Evolutionary conservation across 352 stramenopile genomes (phyloP), one percentile per base, ranked within the genome.

Genomic region (Phytophthora europaea): DNA sequence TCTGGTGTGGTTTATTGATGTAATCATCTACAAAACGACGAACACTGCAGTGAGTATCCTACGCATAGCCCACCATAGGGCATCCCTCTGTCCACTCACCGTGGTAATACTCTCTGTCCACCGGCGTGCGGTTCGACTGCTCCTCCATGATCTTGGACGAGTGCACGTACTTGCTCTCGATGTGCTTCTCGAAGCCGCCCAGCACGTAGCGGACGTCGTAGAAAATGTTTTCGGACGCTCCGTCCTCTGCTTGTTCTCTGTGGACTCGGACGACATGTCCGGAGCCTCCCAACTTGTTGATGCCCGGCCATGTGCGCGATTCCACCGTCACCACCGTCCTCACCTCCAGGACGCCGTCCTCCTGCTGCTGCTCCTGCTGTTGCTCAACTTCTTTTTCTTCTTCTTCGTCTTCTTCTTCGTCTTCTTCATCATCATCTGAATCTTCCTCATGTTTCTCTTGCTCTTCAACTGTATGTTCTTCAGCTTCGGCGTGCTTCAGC

Each of bases 171-270:
- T 94, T 75, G 36, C 82, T 82, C 43, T 87, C 85, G 31, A 97
- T 85, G 7, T 80, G 80, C 54, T 89, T 87, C 56, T 97, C 90
- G 55, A 93, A 91, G 4, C 90, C 90, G 6, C 90, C 87, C 13
- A 94, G 48, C 23, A 97, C 82, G 61, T 97, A 97, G 47, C 89
- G 86, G 18, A 97, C 88, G 63, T 95, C 89, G 59, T 94, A 95
- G n/a, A 81, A 81, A n/a, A 94, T 66, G 3, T 83, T 65, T 13
- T 80, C 61, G 4, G 58, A 20, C 9, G 71, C 18, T 23, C 65
- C 76, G 5, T 70, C 62, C 8, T 55, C 68, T 8, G 34, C 54
- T 0, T 23, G 56, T 7, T 91, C 84, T 20, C 59, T 58, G 52
- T 90, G 67, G 1, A 94, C 74, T 1, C 70, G 75, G 4, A 71